Evolutionary conservation across 306 rosid genomes (phyloP).

Genomic region (Cucurbita maxima): DNA sequence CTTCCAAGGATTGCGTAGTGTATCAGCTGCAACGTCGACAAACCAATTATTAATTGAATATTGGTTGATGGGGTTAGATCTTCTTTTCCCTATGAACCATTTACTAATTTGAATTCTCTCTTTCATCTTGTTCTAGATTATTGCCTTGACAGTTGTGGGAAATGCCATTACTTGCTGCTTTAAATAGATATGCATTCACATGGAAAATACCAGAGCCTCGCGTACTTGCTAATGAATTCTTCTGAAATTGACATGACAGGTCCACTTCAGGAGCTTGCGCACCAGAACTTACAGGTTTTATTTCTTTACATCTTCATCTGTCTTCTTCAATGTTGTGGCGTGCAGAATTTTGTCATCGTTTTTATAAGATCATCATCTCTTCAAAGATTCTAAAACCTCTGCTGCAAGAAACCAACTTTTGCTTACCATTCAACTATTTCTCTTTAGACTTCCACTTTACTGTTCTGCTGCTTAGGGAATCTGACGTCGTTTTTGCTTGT

Average conservation of each 20-base stretch:
- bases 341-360: slow-evolving; percentile 15
- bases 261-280: slow-evolving; percentile 1
- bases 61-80: background rate
- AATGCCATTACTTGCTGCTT: background rate
- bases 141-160: background rate
- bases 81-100: background rate
- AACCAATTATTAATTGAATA: background rate
- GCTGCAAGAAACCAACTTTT: slow-evolving; percentile 23
- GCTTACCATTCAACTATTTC: slow-evolving; percentile 8
- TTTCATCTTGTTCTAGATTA: background rate
- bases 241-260: slow-evolving; percentile 9
- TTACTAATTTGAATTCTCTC: background rate
- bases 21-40: background rate
- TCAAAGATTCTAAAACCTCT: slow-evolving; percentile 28
- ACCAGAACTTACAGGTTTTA: slow-evolving; percentile 1
- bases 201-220: background rate
- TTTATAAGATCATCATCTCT: slow-evolving; percentile 5
- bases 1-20: background rate
- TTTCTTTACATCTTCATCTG: background rate
- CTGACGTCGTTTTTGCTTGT: slow-evolving; percentile 2
- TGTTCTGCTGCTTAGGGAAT: background rate
- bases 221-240: slow-evolving; percentile 6
- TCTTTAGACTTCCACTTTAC: background rate
- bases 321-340: slow-evolving; percentile 1
- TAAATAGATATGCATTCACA: background rate